Percentiles rank a stretch among this genome's conserved stretches.
Conservation (phyloP, 2,329 filamentous ascomycete species). For the Pseudocercospora fijiensis region DNA sequence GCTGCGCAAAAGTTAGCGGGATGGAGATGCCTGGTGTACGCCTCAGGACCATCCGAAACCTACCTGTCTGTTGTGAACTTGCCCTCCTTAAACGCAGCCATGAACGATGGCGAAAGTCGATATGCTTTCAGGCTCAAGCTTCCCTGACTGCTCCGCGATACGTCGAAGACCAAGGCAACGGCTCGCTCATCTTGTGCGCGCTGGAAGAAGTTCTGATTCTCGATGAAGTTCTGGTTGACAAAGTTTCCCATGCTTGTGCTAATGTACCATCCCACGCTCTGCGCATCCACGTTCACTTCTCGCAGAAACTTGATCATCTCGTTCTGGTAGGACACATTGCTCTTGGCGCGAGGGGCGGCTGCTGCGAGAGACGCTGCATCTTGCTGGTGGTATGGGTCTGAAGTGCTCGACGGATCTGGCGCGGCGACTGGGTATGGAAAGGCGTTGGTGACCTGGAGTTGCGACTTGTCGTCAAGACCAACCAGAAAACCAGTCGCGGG, state of each 20-base stretch:
- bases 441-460: conserved; percentile 87
- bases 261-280: conserved; percentile 98
- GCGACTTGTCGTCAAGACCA: conserved; percentile 81
- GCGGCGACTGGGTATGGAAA: conserved; percentile 80
- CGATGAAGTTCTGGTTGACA: conserved; percentile 88
- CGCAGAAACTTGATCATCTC: conserved; percentile 97
- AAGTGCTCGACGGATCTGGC: conserved; percentile 60
- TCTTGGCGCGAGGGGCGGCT: conserved; percentile 86
- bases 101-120: conserved; percentile 81
- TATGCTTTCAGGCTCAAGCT: conserved; percentile 87
- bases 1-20: conserved; percentile 50
- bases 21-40: neutral
- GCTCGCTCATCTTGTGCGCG: conserved; percentile 83
- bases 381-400: conserved; percentile 70
- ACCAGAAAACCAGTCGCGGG: conserved; percentile 86
- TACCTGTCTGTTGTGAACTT: conserved; percentile 97
- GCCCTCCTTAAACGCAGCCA: conserved; percentile 89
- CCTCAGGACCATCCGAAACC: conserved; percentile 36
- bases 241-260: conserved; percentile 99
- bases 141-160: conserved; percentile 91
- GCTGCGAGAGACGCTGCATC: conserved; percentile 72
- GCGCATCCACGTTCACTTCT: conserved; percentile 97
- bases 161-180: conserved; percentile 88
- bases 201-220: conserved; percentile 98
- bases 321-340: conserved; percentile 81